Evolutionary conservation across 768 basidiomycete species (phyloP).

Genomic region (Austroboletus festivus): DNA sequence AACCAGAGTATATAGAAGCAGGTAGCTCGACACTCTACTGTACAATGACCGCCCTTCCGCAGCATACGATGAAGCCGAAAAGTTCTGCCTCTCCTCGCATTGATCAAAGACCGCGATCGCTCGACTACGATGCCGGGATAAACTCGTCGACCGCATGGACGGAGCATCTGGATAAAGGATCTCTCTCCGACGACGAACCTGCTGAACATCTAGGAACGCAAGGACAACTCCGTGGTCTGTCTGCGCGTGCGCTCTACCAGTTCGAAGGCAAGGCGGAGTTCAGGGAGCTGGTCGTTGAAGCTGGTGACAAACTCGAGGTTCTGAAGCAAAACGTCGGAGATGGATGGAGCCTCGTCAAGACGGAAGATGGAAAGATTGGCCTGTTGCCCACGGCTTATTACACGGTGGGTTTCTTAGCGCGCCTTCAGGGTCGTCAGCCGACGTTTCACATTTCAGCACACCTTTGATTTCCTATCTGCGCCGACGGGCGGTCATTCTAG

Average conservation of each 20-base stretch:
- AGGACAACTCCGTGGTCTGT: conserved; percentile 37
- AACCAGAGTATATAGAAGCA: no score
- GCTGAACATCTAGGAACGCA: conserved; percentile 28
- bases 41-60: conserved; percentile 38
- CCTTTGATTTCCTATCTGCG: conserved; percentile 55
- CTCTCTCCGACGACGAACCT: conserved; percentile 54
- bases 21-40: neutral
- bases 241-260: conserved; percentile 67
- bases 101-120: conserved; percentile 29
- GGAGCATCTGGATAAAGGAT: conserved; percentile 47
- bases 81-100: conserved; percentile 1
- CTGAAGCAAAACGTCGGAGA: conserved; percentile 70
- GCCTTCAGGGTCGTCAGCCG: neutral
- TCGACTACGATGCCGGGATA: conserved; percentile 71
- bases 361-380: conserved; percentile 56
- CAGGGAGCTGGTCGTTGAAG: conserved; percentile 62
- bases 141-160: conserved; percentile 80
- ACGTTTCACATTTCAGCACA: conserved; percentile 47
- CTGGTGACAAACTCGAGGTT: conserved; percentile 70
- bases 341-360: conserved; percentile 77
- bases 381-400: conserved; percentile 71
- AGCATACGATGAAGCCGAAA: conserved; percentile 27
- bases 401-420: conserved; percentile 47
- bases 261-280: conserved; percentile 78
- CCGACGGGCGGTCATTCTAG: conserved; percentile 35